Evolutionary conservation across 192 early-diverging fungal genomes (phyloP).

Genomic region (Dissophora ornata): DNA sequence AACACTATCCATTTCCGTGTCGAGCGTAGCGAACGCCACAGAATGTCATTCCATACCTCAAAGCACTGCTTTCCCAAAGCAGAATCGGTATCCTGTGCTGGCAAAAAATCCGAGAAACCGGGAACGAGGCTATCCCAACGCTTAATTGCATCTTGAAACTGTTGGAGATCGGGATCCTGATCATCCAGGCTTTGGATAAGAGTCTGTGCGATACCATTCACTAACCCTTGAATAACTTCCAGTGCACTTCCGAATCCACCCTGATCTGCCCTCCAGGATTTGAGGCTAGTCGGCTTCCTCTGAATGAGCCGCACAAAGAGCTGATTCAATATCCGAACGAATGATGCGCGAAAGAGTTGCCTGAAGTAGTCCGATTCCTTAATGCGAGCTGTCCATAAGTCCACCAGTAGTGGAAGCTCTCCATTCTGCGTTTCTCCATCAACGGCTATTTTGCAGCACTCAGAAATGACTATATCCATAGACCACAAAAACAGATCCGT

Average conservation of each 20-base stretch:
- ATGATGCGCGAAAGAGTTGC: neutral
- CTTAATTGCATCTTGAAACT: neutral
- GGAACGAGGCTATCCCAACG: constrained; percentile 6
- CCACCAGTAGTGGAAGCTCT: neutral
- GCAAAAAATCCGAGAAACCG: neutral
- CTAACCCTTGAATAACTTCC: constrained; percentile 6
- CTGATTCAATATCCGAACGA: constrained; percentile 3
- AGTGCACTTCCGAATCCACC: neutral
- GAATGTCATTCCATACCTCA: no score
- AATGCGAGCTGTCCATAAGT: neutral
- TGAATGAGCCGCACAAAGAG: constrained; percentile 1
- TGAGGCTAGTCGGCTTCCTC: no score
- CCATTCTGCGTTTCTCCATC: neutral
- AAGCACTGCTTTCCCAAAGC: no score
- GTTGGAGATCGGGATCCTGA: neutral
- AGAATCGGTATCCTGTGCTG: neutral
- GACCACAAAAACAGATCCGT: constrained; percentile 30
- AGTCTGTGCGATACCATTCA: neutral
- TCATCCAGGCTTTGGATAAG: neutral
- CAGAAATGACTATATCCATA: neutral
- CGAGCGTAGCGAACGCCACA: no score
- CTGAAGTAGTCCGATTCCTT: neutral
- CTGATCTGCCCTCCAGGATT: no score
- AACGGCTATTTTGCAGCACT: neutral
- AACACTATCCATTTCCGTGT: no score